phyloP scores from a whole-genome alignment of 2,329 filamentous ascomycete species.

The Paraphaeosphaeria sporulosa region DNA sequence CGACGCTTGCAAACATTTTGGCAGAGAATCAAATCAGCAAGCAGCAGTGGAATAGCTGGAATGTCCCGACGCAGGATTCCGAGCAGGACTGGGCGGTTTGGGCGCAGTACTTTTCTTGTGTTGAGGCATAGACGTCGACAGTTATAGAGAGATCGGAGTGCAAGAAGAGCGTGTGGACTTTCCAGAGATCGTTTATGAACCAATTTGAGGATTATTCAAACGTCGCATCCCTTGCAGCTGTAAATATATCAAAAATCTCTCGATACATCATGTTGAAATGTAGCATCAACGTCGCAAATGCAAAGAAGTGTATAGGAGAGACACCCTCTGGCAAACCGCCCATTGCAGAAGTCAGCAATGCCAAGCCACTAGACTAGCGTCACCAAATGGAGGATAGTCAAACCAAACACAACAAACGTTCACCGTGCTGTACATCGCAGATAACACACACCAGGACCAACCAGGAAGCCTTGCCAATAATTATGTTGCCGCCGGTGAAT shows the following conservation, averaged over 20 bases:
- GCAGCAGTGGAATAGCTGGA: conserved; percentile 31
- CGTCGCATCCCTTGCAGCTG: too few relatives aligned
- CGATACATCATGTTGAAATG: too few relatives aligned
- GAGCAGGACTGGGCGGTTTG: conserved; percentile 21
- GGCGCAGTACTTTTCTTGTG: conserved; percentile 28
- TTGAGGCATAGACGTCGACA: conserved; percentile 13
- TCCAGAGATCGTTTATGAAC: too few relatives aligned
- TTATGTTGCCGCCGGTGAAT: conserved; percentile 54
- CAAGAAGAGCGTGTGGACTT: too few relatives aligned
- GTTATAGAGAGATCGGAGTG: too few relatives aligned
- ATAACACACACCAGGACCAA: background rate
- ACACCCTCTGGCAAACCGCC: background rate
- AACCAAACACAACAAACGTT: conserved; percentile 1
- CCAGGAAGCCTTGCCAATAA: background rate
- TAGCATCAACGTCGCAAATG: too few relatives aligned
- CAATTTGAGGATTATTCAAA: too few relatives aligned
- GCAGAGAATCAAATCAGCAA: conserved; percentile 21
- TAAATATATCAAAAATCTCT: too few relatives aligned
- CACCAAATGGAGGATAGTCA: background rate
- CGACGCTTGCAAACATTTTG: conserved; percentile 18
- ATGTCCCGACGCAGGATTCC: conserved; percentile 21
- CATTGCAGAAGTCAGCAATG: background rate
- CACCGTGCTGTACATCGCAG: background rate
- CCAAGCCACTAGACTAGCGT: background rate
- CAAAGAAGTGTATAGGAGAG: too few relatives aligned